phyloP scores from a whole-genome alignment of 129 eudicot genomes.

The Rutidosis leptorrhynchoides region DNA sequence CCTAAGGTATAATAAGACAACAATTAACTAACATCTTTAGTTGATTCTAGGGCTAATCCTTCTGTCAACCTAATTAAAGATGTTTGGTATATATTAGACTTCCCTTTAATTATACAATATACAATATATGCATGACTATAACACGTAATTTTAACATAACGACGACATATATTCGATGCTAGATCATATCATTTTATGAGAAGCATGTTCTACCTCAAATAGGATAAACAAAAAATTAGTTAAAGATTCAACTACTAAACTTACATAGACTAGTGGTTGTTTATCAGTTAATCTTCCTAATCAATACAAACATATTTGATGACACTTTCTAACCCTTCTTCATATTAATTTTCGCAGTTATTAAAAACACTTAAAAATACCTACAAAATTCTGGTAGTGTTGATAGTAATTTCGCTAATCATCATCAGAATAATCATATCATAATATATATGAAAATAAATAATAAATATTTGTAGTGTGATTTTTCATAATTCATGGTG shows the following conservation, averaged over 20 bases:
- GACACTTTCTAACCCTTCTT: not conserved
- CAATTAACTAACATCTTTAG: constrained; percentile 28
- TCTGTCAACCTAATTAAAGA: constrained; percentile 27
- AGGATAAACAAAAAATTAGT: constrained; percentile 24
- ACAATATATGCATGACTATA: not conserved
- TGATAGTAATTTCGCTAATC: not conserved
- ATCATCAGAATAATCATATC: too few relatives aligned
- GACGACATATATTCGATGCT: constrained; percentile 7
- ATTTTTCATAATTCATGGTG: too few relatives aligned
- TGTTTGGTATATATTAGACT: constrained; percentile 31
- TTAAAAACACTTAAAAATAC: not conserved
- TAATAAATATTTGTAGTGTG: too few relatives aligned
- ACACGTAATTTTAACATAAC: constrained; percentile 4
- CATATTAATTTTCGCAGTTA: not conserved
- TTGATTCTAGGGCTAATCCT: constrained; percentile 22
- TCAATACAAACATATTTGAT: not conserved
- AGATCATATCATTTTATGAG: constrained; percentile 15
- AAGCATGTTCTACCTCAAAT: constrained; percentile 36
- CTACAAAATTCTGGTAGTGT: not conserved
- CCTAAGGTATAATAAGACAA: constrained; percentile 30
- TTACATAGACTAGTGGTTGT: not conserved
- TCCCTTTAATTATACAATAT: constrained; percentile 9
- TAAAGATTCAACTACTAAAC: constrained; percentile 13
- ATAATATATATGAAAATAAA: too few relatives aligned
- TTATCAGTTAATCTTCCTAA: not conserved